Base-by-base conservation (phyloP, 2,329 filamentous ascomycete species). In the Didymella sp. region DNA sequence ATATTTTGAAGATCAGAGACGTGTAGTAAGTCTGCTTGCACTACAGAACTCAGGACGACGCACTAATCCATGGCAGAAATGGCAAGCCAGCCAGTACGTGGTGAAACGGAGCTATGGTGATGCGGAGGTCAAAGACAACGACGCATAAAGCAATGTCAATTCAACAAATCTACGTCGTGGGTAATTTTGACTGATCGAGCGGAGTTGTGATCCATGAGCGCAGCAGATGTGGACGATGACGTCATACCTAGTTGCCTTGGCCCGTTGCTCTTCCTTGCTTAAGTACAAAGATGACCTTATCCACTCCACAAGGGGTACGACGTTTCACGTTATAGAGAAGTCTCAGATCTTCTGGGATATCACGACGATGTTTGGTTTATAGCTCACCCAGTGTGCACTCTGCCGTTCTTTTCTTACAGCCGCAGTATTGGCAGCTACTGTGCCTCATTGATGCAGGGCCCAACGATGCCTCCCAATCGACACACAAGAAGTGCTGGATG, bases 401-500 rank as follows among this genome's bases (percentile, higher is more conserved):
- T n/a, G n/a, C n/a, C n/a, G n/a, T n/a, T n/a, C n/a, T n/a, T n/a
- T n/a, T n/a, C n/a, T n/a, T n/a, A n/a, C n/a, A n/a, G n/a, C n/a
- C n/a, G n/a, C n/a, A n/a, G n/a, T n/a, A n/a, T n/a, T n/a, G n/a
- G n/a, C n/a, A n/a, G n/a, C n/a, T n/a, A n/a, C n/a, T n/a, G n/a
- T n/a, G n/a, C n/a, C n/a, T n/a, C n/a, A n/a, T n/a, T n/a, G n/a
- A n/a, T n/a, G n/a, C n/a, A n/a, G n/a, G n/a, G n/a, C n/a, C 19
- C 35, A 22, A 33, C 6, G 15, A 49, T 52, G 54, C 43, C 48
- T 8, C 28, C 47, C 12, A 33, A 21, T 15, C 46, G 35, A 19
- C 21, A 19, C 5, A 6, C 22, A n/a, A 44, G n/a, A 21, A 63
- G 40, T 27, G 53, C 49, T 28, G 58, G 59, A 9, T 66, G 63